phyloP scores from a whole-genome alignment of 2,329 filamentous ascomycete species.

The Colletotrichum sp. region DNA sequence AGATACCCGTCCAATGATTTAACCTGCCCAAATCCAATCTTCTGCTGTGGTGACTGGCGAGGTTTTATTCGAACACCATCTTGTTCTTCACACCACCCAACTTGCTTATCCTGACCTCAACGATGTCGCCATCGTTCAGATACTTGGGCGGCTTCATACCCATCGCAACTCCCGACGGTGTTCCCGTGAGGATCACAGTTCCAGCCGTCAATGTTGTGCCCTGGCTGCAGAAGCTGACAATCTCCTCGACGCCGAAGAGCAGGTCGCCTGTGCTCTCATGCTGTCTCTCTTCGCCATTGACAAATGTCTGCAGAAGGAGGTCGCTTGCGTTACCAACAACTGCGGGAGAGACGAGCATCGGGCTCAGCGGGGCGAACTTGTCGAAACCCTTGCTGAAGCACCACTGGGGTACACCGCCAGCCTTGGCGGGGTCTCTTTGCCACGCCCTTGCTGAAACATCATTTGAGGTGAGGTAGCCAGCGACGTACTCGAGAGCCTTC shows the following conservation, averaged over 20 bases:
- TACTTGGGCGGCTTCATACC: constrained; percentile 48
- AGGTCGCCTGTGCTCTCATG: constrained; percentile 51
- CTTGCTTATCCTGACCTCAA: constrained; percentile 46
- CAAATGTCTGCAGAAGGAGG: constrained; percentile 38
- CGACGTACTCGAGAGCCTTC: constrained; percentile 51
- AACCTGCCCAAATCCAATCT: neutral
- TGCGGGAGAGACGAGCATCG: constrained; percentile 41
- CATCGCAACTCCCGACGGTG: constrained; percentile 52
- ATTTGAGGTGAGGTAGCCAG: constrained; percentile 52
- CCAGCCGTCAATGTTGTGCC: constrained; percentile 56
- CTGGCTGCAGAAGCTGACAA: constrained; percentile 52
- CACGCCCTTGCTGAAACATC: constrained; percentile 60
- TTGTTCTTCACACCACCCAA: constrained; percentile 38
- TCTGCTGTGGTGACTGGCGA: neutral
- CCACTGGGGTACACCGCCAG: constrained; percentile 50
- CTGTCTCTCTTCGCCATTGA: constrained; percentile 58
- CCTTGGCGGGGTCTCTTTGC: constrained; percentile 55
- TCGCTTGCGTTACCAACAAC: constrained; percentile 33
- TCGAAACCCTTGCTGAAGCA: constrained; percentile 62
- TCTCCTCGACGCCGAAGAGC: constrained; percentile 51
- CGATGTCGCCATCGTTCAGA: constrained; percentile 45
- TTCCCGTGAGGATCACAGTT: constrained; percentile 56
- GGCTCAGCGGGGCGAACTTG: constrained; percentile 60
- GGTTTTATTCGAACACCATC: constrained; percentile 38
- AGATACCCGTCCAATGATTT: neutral